phyloP scores from a whole-genome alignment of 129 eudicot genomes.

The Dittrichia graveolens region DNA sequence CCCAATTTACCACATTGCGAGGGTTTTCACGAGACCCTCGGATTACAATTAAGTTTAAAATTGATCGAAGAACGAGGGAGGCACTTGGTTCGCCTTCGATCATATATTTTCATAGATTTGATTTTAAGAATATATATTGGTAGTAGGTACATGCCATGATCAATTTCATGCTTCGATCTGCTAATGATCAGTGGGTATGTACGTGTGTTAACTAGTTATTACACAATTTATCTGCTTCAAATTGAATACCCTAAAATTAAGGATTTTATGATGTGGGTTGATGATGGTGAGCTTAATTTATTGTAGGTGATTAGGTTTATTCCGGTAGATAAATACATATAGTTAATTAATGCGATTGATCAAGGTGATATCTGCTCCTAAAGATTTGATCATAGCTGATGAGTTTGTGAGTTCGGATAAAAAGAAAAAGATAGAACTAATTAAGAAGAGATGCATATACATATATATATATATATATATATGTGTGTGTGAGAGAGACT shows the following conservation, averaged over 20 bases:
- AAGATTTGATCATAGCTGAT: constrained; percentile 69
- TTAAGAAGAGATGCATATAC: constrained; percentile 50
- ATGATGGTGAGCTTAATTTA: constrained; percentile 60
- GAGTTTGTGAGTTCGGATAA: constrained; percentile 39
- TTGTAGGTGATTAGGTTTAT: constrained; percentile 55
- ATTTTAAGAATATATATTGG: constrained; percentile 29
- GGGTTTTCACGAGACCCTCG: constrained; percentile 57
- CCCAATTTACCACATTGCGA: constrained; percentile 63
- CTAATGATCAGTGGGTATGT: constrained; percentile 73
- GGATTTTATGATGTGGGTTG: constrained; percentile 73
- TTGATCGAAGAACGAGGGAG: constrained; percentile 57
- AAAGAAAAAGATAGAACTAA: too few species aligned
- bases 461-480: too few species aligned
- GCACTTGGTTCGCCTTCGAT: constrained; percentile 76
- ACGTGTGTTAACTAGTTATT: too few species aligned
- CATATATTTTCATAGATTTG: constrained; percentile 52
- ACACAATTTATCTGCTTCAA: constrained; percentile 44
- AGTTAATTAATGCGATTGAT: constrained; percentile 75
- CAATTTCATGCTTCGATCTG: constrained; percentile 83
- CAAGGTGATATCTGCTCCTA: constrained; percentile 92
- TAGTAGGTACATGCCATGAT: constrained; percentile 35
- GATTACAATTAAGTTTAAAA: constrained; percentile 54
- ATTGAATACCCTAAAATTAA: constrained; percentile 41
- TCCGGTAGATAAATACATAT: constrained; percentile 49
- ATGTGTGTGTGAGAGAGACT: too few species aligned